phyloP scores from a whole-genome alignment of 768 basidiomycete genomes.

The Candolleomyces aberdarensis region DNA sequence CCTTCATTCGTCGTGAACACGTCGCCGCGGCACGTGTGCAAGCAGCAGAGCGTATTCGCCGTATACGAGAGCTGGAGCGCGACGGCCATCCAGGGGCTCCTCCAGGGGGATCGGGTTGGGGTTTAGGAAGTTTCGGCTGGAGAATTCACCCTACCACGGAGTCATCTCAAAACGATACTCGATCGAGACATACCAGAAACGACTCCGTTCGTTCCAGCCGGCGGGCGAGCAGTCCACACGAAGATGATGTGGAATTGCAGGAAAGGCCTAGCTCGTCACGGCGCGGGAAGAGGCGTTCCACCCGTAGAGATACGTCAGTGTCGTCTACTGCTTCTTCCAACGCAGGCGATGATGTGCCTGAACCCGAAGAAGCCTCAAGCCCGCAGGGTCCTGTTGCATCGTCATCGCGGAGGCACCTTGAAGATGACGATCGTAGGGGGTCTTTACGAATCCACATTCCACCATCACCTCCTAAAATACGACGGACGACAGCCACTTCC shows the following conservation, averaged over 20 bases:
- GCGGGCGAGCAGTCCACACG: constrained; percentile 1
- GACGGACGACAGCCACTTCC: not conserved
- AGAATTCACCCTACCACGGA: constrained; percentile 5
- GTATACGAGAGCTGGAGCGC: constrained; percentile 61
- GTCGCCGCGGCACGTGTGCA: constrained; percentile 66
- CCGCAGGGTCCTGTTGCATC: not conserved
- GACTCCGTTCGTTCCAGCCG: constrained; percentile 10
- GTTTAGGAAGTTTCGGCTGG: constrained; percentile 66
- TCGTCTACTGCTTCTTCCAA: not conserved
- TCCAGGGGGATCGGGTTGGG: constrained; percentile 54
- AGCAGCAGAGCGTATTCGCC: constrained; percentile 62
- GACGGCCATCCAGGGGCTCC: constrained; percentile 20
- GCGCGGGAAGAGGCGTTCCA: not conserved
- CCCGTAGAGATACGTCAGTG: not conserved
- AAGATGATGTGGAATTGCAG: not conserved
- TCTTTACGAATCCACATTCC: not conserved
- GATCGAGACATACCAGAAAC: constrained; percentile 9
- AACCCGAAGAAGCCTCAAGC: not conserved
- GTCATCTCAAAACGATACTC: not conserved
- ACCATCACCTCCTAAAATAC: not conserved
- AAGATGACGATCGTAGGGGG: not conserved
- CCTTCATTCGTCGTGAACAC: constrained; percentile 66
- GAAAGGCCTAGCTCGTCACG: not conserved
- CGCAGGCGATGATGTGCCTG: not conserved
- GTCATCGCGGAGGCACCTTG: not conserved